These are phyloP conservation scores for Thuidium tamariscinum DNA, from an alignment of 225 moss, liverwort and hornwort genomes.

Conservation along the genomic window DNA sequence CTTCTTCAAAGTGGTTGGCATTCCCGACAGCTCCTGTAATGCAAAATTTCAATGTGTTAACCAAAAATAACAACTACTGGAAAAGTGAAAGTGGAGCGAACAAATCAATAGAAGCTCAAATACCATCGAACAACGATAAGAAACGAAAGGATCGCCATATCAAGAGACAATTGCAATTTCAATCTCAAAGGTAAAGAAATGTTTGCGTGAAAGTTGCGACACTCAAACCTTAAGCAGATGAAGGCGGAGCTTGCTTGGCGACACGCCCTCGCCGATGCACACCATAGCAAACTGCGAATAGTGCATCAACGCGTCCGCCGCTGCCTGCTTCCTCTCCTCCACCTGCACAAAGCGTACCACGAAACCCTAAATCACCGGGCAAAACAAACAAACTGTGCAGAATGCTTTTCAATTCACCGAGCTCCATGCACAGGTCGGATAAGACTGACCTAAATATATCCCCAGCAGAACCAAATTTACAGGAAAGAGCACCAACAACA, in stretches of 20 bases:
- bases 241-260: constrained; percentile 74
- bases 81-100: background rate
- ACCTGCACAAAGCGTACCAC: constrained; percentile 20
- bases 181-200: background rate
- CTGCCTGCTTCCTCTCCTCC: constrained; percentile 80
- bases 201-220: background rate
- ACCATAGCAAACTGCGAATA: constrained; percentile 79
- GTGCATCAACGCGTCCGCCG: constrained; percentile 63
- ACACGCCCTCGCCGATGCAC: constrained; percentile 65
- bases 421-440: background rate
- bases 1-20: constrained; percentile 48
- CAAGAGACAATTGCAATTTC: background rate
- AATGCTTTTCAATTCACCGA: background rate
- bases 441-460: background rate
- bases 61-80: background rate
- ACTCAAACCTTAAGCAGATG: constrained; percentile 74
- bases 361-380: background rate
- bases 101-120: background rate
- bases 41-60: too few relatives aligned
- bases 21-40: constrained; percentile 68
- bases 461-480: background rate
- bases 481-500: background rate
- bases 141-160: background rate
- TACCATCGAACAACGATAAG: background rate
- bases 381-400: background rate